Evolutionary conservation across 768 basidiomycete species (phyloP), one percentile per base, ranked within the genome.

Genomic region (Lactarius hengduanensis): DNA sequence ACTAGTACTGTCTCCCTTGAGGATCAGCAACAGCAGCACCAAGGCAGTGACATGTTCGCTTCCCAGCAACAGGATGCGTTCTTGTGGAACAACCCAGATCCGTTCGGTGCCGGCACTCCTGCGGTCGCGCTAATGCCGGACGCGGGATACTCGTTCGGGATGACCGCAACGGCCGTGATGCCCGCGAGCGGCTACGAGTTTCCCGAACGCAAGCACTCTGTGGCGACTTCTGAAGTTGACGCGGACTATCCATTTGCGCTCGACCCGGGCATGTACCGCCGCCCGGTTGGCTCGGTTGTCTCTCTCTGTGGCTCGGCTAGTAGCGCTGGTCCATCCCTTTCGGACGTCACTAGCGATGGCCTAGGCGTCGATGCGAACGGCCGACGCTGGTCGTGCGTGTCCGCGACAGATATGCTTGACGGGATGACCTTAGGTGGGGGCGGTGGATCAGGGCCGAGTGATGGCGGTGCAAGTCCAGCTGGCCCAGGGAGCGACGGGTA

Each of bases 301-400:
- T 69, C 68, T 5, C 58, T 69, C 20, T 61, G 59, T 47, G 65
- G 64, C 47, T 34, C 64, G n/a, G 59, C 55, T 26, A 69, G 67
- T 20, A 64, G 69, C 28, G 67, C 69, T 15, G 64, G 70, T 43
- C 68, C 68, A 11, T 69, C 65, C 62, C 69, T 69, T 43, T 65
- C 68, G 2, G 70, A 70, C 16, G 64, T 69, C 36, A 59, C 56
- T 22, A 70, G 68, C 36, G 66, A 65, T 38, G 65, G 65, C 22
- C 61, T 57, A 0, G 58, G 64, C 18, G 59, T 61, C 34, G 69
- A 69, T 22, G 70, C 59, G 4, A 59, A 63, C 40, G 66, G 67
- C 10, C 68, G 70, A 15, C 68, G 70, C 40, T 64, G 64, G 22
- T 71, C 70, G 22, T 71, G 70, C 57, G 64, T 69, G 32, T 70